phyloP scores from a whole-genome alignment of 257 asterid species.

The Nicotiana tomentosiformis region DNA sequence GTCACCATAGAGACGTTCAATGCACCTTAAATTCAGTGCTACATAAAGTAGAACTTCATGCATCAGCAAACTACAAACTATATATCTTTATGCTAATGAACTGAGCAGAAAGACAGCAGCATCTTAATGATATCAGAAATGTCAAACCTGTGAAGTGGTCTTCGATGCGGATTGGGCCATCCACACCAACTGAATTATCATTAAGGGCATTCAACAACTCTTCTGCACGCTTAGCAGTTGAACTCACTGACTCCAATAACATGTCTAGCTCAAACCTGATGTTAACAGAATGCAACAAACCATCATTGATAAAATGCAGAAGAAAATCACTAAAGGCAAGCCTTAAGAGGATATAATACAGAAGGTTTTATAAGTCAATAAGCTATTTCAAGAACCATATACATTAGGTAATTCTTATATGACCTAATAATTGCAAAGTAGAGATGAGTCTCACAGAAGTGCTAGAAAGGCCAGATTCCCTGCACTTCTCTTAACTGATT shows the following conservation, averaged over 20 bases:
- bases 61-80: neutral
- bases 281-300: constrained; percentile 2
- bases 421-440: neutral
- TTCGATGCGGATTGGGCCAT: constrained; percentile 19
- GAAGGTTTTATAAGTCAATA: neutral
- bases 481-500: neutral
- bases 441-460: neutral
- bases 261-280: constrained; percentile 44
- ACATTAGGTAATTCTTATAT: neutral
- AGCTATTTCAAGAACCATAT: constrained; percentile 2
- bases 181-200: constrained; percentile 21
- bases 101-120: neutral
- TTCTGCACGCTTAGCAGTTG: constrained; percentile 32
- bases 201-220: constrained; percentile 27
- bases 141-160: constrained; percentile 36
- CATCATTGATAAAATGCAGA: neutral
- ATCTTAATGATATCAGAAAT: neutral
- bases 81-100: neutral
- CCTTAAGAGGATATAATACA: neutral
- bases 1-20: constrained; percentile 45
- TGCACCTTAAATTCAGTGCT: constrained; percentile 40
- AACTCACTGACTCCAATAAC: constrained; percentile 37
- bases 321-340: constrained; percentile 2
- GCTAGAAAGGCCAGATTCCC: neutral
- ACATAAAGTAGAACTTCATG: constrained; percentile 2